Evolutionary conservation across 225 moss, liverwort and hornwort genomes (phyloP).

Genomic region (Pseudoscleropodium purum): DNA sequence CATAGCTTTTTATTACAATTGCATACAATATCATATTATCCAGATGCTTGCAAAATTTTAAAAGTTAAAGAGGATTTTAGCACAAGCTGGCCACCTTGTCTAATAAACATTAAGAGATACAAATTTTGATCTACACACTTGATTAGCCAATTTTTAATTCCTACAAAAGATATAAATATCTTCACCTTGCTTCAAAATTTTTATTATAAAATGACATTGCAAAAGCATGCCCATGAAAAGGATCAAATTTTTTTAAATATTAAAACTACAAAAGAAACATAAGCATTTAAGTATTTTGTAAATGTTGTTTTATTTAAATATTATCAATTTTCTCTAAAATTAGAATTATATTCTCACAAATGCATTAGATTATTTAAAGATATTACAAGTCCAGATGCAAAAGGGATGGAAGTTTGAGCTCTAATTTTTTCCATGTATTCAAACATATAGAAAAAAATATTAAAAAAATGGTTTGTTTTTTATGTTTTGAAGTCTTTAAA

Average conservation of each 20-base stretch:
- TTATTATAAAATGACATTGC: not conserved
- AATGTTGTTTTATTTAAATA: not conserved
- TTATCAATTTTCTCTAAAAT: not conserved
- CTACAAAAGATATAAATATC: accelerated
- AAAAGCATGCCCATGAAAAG: not conserved
- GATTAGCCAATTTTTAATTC: not conserved
- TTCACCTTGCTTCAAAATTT: not conserved
- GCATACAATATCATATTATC: not conserved
- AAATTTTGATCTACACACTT: not conserved
- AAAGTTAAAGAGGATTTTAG: not conserved
- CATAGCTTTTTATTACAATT: not conserved
- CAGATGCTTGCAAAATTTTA: not conserved
- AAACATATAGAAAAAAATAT: not conserved
- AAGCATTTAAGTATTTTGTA: not conserved
- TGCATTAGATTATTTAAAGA: not conserved
- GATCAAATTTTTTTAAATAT: not conserved
- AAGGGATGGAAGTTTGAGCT: not conserved
- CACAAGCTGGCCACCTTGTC: accelerated
- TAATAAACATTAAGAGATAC: not conserved
- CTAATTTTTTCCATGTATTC: not conserved
- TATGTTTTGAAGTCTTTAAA: too few relatives aligned
- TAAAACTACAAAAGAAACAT: not conserved
- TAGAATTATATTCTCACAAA: not conserved
- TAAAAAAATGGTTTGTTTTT: too few relatives aligned
- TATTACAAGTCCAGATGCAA: not conserved